A percentile compares a stretch with the other conserved stretches of the same genome.
These are phyloP conservation scores for Aphanomyces cochlioides DNA, from an alignment of 352 stramenopile genomes.

Conservation along the genomic window DNA sequence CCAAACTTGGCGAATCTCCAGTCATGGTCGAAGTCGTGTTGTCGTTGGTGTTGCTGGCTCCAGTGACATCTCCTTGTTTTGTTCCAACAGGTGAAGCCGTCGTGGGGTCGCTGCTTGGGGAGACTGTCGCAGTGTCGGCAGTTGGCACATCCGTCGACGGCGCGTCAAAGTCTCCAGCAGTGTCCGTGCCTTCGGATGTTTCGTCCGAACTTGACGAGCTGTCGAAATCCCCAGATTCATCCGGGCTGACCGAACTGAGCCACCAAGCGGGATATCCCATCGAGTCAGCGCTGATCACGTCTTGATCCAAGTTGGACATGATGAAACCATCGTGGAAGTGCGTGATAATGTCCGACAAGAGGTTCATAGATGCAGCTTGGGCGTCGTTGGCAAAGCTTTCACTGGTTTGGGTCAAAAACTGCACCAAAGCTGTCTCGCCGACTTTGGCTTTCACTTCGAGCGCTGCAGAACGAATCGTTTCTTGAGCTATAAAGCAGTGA, in stretches of 20 bases:
- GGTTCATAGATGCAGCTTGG: conserved; percentile 50
- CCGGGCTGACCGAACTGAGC: conserved; percentile 48
- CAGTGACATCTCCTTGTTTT: no score
- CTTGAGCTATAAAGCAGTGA: conserved; percentile 23
- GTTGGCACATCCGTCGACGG: not conserved
- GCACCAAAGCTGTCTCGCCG: conserved; percentile 44
- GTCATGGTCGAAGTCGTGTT: no score
- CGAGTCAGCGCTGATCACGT: conserved; percentile 44
- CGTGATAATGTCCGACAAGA: conserved; percentile 67
- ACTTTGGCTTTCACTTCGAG: conserved; percentile 39
- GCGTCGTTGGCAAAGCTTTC: conserved; percentile 48
- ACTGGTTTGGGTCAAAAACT: conserved; percentile 55
- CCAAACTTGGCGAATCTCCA: no score
- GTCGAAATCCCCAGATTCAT: conserved; percentile 49
- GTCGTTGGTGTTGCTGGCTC: no score
- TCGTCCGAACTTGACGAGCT: not conserved
- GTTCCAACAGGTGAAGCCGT: not conserved
- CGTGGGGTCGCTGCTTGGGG: not conserved
- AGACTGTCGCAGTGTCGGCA: not conserved
- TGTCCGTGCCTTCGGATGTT: not conserved
- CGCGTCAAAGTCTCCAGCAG: not conserved
- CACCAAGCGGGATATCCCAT: conserved; percentile 84
- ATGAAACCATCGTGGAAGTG: conserved; percentile 79
- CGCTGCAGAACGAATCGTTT: not conserved
- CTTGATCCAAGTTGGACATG: conserved; percentile 49